phyloP scores from a whole-genome alignment of 75 land plant genomes.

The Sequoiadendron giganteum region DNA sequence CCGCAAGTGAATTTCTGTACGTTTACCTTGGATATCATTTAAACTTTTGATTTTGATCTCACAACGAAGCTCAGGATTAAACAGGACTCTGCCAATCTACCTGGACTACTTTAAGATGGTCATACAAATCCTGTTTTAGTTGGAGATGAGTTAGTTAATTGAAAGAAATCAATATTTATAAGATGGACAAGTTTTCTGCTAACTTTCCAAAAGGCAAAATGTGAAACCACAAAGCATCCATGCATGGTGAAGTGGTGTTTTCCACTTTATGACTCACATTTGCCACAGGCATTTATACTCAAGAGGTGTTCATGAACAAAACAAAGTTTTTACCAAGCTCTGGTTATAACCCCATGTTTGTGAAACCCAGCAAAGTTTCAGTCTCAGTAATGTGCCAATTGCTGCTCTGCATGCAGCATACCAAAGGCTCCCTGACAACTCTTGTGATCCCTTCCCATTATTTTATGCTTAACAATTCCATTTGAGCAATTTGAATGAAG shows the following conservation, averaged over 20 bases:
- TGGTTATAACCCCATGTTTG: not conserved
- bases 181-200: not conserved
- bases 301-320: not conserved
- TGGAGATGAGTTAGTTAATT: not conserved
- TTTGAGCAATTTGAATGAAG: not conserved
- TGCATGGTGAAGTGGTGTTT: not conserved
- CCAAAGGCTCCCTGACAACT: not conserved
- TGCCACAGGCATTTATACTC: not conserved
- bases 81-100: not conserved
- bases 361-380: not conserved
- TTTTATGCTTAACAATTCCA: not conserved
- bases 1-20: too few relatives aligned
- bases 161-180: not conserved
- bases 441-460: not conserved
- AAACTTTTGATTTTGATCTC: too few relatives aligned
- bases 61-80: too few relatives aligned
- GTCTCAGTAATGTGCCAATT: not conserved
- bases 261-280: not conserved
- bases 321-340: not conserved
- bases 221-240: not conserved
- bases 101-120: not conserved
- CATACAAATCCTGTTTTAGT: not conserved
- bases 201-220: not conserved
- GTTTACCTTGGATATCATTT: too few relatives aligned
- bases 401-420: not conserved